Base-by-base conservation (phyloP, 2,329 filamentous ascomycete species). In the Metarhizium robertsii region DNA sequence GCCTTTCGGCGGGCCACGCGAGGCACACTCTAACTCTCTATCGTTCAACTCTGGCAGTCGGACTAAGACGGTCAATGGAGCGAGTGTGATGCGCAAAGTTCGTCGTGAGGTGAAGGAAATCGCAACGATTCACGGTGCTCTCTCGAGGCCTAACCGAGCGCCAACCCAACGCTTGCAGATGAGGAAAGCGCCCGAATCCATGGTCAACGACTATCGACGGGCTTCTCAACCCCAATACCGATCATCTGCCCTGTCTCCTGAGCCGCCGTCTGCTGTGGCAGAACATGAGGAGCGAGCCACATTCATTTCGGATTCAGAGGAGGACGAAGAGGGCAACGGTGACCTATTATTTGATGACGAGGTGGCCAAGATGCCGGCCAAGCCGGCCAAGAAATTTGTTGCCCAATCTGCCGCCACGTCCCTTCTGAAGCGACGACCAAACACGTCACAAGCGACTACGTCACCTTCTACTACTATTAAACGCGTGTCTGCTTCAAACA, bases 71-170 rank as follows among this genome's bases (percentile, higher is more conserved):
- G 73, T 71, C 36, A 75, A 72, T 20, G 77, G 76, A 32, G 73
- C 79, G 55, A 79, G 75, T 57, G 74, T 85, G 52, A 73, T 86
- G 62, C 73, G 75, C 54, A 81, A 78, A 60, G 79, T 81, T 25
- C 75, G 76, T 48, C 74, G 79, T 50, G 79, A 86, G 62, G 79
- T 78, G 6, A 75, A 72, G 50, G 78, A 83, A 61, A 79, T 83
- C 47, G 72, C 71, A 53, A 73, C 60, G 55, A 74, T 74, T 40
- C 75, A 78, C 59, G 74, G 76, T 53, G 70, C 72, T 36, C 69
- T 82, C 38, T 71, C 74, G 18, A 74, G 66, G 47, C 43, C 57
- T 18, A 58, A 61, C 36, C 56, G 52, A 8, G 57, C 61, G 4
- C 64, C 65, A 5, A 55, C 11, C 67, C 72, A 13, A 67, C 69